A percentile compares a stretch with the other conserved stretches of the same genome.
Evolutionary conservation across 108 stramenopile species (phyloP).

Genomic region (Schizochytrium sp.): DNA sequence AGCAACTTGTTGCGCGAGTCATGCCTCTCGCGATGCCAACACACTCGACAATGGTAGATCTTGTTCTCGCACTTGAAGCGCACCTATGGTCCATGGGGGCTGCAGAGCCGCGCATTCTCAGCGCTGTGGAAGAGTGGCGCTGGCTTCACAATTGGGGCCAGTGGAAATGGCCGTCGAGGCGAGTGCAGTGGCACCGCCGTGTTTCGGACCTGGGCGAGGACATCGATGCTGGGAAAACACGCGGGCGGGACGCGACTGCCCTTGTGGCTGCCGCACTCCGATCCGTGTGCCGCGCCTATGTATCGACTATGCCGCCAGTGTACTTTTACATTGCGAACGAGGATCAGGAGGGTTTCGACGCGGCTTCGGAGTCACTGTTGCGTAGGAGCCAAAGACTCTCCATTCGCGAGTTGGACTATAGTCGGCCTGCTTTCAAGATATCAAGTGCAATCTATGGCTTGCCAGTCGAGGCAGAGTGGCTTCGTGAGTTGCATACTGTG

Average conservation of each 20-base stretch:
- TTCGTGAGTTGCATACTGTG: not conserved
- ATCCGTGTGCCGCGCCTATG: not conserved
- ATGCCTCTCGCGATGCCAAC: not conserved
- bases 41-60: not conserved
- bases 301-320: not conserved
- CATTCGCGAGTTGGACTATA: not conserved
- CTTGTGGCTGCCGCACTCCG: not conserved
- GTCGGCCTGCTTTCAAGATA: not conserved
- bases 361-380: not conserved
- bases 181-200: not conserved
- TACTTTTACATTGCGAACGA: not conserved
- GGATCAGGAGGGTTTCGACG: not conserved
- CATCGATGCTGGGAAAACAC: not conserved
- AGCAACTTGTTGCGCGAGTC: not conserved
- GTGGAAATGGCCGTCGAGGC: not conserved
- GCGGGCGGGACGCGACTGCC: not conserved
- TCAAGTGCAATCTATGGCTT: not conserved
- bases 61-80: not conserved
- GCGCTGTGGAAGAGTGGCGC: slow-evolving; percentile 9
- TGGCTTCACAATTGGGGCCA: not conserved
- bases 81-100: slow-evolving; percentile 10
- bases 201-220: not conserved
- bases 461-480: not conserved
- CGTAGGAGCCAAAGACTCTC: not conserved
- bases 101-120: slow-evolving; percentile 9